These are phyloP conservation scores for Danielia reshetovae DNA, from an alignment of 805 yeast species.

Conservation along the genomic window DNA sequence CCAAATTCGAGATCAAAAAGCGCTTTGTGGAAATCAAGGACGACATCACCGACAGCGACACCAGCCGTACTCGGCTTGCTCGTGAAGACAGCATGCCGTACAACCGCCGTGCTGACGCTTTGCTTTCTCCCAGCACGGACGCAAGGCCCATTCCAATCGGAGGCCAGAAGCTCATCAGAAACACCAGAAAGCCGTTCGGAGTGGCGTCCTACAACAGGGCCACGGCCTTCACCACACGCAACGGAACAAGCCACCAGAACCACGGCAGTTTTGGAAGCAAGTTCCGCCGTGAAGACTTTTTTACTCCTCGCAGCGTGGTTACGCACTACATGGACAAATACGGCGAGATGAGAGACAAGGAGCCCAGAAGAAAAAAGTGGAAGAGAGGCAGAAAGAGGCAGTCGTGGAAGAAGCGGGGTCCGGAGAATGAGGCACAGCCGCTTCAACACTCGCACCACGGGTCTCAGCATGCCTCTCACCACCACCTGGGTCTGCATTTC, in stretches of 20 bases:
- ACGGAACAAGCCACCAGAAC: conserved; percentile 9
- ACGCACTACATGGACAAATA: conserved; percentile 67
- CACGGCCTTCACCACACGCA: conserved; percentile 4
- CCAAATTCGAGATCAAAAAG: background rate
- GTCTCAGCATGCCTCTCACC: background rate
- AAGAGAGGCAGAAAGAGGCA: conserved; percentile 17
- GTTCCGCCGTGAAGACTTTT: conserved; percentile 66
- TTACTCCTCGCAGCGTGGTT: conserved; percentile 73
- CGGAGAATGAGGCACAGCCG: background rate
- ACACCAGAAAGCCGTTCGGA: conserved; percentile 57
- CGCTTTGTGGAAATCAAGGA: background rate
- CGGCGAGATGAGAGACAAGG: conserved; percentile 38
- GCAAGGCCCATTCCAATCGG: conserved; percentile 40
- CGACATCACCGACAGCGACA: conserved; percentile 7
- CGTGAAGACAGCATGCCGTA: conserved; percentile 20
- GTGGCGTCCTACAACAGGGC: conserved; percentile 53
- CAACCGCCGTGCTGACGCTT: conserved; percentile 42
- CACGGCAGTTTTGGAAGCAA: conserved; percentile 14
- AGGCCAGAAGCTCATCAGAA: conserved; percentile 29
- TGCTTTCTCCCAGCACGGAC: conserved; percentile 34
- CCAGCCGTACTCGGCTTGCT: conserved; percentile 3
- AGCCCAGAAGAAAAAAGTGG: conserved; percentile 17
- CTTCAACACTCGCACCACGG: background rate
- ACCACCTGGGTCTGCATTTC: background rate
- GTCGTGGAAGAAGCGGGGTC: conserved; percentile 24